Percentiles rank a stretch among this genome's conserved stretches.
Evolutionary conservation across 2,329 filamentous ascomycete genomes (phyloP).

Genomic region (Apiospora kogelbergensis): DNA sequence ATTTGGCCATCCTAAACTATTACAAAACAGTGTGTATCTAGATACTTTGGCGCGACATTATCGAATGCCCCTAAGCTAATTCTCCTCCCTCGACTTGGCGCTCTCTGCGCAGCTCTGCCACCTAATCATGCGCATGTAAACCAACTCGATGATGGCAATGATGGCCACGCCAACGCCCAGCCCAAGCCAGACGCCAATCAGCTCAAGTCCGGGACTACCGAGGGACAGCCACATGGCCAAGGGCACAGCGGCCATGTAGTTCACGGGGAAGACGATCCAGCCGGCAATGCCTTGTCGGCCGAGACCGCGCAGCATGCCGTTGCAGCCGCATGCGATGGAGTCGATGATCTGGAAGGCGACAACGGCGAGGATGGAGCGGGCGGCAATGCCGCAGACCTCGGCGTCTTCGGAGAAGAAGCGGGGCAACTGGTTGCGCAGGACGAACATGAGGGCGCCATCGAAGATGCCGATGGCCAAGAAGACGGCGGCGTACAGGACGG

Average conservation of each 20-base stretch:
- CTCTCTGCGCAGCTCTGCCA: constrained; percentile 35
- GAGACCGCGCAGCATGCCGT: constrained; percentile 39
- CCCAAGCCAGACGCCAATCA: constrained; percentile 37
- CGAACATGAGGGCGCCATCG: constrained; percentile 23
- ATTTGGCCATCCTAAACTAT: neutral
- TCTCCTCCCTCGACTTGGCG: constrained; percentile 28
- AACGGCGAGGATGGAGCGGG: constrained; percentile 32
- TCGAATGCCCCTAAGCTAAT: neutral
- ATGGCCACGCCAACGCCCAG: constrained; percentile 32
- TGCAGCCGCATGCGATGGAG: constrained; percentile 34
- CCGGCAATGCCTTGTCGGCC: constrained; percentile 38
- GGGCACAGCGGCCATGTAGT: constrained; percentile 39
- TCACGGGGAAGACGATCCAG: constrained; percentile 35
- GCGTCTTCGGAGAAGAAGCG: constrained; percentile 33
- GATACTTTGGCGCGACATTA: neutral
- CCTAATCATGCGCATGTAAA: constrained; percentile 31
- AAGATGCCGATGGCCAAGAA: neutral
- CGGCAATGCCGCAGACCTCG: constrained; percentile 29
- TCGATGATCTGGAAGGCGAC: constrained; percentile 36
- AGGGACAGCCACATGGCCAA: constrained; percentile 39
- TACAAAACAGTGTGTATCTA: neutral
- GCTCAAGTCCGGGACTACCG: constrained; percentile 33
- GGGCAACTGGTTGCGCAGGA: constrained; percentile 30
- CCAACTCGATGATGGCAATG: constrained; percentile 29
- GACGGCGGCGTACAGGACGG: neutral